Conservation (phyloP, 2,329 filamentous ascomycete species). For the Sporothrix globosa region DNA sequence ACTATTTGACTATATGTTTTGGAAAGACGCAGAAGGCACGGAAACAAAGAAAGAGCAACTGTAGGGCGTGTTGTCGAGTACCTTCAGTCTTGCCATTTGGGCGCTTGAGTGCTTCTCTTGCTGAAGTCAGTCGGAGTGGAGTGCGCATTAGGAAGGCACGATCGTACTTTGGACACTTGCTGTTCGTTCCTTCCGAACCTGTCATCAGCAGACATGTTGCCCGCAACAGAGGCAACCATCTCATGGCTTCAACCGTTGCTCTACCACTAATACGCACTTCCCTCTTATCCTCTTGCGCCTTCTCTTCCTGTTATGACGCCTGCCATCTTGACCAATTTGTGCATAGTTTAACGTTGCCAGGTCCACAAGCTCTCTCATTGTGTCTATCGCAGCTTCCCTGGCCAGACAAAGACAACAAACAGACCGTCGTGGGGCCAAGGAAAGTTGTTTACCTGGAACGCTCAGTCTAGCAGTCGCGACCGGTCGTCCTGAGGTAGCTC, state of each 20-base stretch:
- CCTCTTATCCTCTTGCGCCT: background rate
- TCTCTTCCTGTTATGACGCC: background rate
- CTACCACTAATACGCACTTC: background rate
- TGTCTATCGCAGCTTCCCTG: background rate
- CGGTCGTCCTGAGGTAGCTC: background rate
- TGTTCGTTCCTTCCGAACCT: constrained; percentile 14
- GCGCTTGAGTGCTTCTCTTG: no score
- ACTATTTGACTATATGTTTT: background rate
- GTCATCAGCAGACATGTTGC: background rate
- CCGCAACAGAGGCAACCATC: background rate
- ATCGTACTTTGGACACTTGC: background rate
- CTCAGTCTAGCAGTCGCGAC: background rate
- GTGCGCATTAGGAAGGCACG: constrained; percentile 8
- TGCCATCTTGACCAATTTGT: background rate
- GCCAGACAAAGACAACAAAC: background rate
- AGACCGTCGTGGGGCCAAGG: background rate
- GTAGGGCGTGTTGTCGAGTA: background rate
- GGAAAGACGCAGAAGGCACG: background rate
- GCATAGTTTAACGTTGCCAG: background rate
- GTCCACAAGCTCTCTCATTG: background rate
- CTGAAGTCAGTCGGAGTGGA: background rate
- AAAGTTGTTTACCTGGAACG: constrained; percentile 19
- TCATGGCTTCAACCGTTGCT: background rate
- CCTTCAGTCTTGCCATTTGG: background rate
- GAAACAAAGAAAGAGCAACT: background rate